Evolutionary conservation across 257 asterid species (phyloP).

Genomic region (Solanum megistacrolobum): DNA sequence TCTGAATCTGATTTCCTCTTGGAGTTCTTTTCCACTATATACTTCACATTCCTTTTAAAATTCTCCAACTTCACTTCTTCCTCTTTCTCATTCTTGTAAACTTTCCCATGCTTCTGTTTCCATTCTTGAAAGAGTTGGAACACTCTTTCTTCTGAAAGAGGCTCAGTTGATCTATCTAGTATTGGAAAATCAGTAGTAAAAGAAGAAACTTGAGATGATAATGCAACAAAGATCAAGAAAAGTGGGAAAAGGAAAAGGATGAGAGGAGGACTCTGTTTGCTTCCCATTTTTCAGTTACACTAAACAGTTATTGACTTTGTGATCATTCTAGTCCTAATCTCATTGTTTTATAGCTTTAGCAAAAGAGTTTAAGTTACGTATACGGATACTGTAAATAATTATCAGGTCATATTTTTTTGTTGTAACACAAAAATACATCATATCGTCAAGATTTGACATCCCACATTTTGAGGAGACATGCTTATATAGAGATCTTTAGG

Average conservation of each 20-base stretch:
- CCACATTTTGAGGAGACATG: neutral
- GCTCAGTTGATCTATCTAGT: neutral
- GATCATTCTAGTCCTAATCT: neutral
- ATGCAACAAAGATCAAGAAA: neutral
- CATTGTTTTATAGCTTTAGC: neutral
- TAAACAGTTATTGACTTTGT: neutral
- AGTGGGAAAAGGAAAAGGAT: neutral
- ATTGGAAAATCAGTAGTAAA: conserved; percentile 2
- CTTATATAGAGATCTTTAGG: neutral
- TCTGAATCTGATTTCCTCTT: neutral
- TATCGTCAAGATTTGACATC: neutral
- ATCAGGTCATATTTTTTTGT: neutral
- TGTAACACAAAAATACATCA: neutral
- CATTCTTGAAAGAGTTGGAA: conserved; percentile 14
- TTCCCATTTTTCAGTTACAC: neutral
- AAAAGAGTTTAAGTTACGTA: neutral
- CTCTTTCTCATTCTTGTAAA: conserved; percentile 9
- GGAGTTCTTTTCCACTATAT: conserved; percentile 10
- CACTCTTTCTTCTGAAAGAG: conserved; percentile 6
- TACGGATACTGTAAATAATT: no score
- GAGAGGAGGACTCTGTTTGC: neutral
- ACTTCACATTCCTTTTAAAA: conserved; percentile 14
- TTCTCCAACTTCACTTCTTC: conserved; percentile 9
- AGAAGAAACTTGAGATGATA: neutral
- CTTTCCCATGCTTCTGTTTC: conserved; percentile 19